phyloP scores from a whole-genome alignment of 306 rosid genomes.

The Urtica urens region DNA sequence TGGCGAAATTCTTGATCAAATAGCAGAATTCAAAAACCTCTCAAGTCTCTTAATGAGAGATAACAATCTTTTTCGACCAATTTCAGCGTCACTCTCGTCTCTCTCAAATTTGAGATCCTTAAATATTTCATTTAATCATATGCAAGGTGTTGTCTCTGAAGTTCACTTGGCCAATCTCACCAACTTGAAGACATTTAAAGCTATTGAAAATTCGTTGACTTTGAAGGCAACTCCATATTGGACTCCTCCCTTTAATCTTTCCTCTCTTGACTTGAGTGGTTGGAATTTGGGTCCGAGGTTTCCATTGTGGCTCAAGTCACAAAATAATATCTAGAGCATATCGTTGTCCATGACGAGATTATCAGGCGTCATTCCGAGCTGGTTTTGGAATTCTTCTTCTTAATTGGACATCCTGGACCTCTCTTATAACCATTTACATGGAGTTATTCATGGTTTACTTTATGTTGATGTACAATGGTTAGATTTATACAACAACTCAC shows the following conservation, averaged over 20 bases:
- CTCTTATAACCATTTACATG: not conserved
- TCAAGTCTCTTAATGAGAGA: no score
- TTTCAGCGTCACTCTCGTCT: no score
- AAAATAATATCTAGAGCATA: not conserved
- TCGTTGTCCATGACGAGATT: not conserved
- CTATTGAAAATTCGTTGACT: not conserved
- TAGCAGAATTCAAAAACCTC: no score
- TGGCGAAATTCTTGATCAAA: no score
- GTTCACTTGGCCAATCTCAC: not conserved
- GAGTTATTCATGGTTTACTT: not conserved
- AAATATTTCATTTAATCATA: no score
- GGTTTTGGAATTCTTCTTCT: not conserved
- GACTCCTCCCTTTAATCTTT: constrained; percentile 1
- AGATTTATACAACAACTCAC: not conserved
- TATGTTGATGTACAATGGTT: not conserved
- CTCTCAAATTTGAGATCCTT: no score
- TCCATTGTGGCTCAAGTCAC: not conserved
- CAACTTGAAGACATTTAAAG: not conserved
- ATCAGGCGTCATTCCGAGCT: not conserved
- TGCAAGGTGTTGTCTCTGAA: no score
- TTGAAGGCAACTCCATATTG: not conserved
- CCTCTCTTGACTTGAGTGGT: not conserved
- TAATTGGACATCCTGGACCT: not conserved
- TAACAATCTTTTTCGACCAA: no score
- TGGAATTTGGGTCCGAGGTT: not conserved